Conservation (phyloP, 2,329 filamentous ascomycete genomes). For the Apiospora malaysiana region DNA sequence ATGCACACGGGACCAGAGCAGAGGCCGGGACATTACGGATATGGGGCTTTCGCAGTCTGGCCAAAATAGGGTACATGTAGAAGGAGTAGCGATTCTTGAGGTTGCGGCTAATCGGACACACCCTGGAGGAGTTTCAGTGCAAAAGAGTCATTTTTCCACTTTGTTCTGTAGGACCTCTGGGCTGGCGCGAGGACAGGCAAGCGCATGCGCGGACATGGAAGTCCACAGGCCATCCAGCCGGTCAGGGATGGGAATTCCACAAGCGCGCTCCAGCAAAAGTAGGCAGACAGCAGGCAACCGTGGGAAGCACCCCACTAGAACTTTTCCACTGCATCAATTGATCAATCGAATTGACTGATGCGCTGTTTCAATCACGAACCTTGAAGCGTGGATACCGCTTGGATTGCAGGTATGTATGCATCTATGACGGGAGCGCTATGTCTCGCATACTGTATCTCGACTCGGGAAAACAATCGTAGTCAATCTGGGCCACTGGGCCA, state of each 20-base stretch:
- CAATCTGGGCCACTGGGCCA: not conserved
- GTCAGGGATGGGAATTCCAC: not conserved
- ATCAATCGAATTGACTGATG: not conserved
- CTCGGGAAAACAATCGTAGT: not conserved
- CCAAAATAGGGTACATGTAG: too few species aligned
- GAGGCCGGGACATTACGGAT: not conserved
- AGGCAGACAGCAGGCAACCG: slow-evolving; percentile 1
- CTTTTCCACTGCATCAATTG: slow-evolving; percentile 1
- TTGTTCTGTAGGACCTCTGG: not conserved
- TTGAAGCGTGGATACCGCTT: not conserved
- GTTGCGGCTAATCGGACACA: not conserved
- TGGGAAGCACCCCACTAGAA: not conserved
- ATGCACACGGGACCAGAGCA: not conserved
- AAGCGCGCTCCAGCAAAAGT: slow-evolving; percentile 11
- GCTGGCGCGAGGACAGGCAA: not conserved
- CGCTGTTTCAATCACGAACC: not conserved
- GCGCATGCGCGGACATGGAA: not conserved
- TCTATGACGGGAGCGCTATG: not conserved
- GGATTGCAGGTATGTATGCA: not conserved
- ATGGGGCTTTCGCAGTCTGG: not conserved
- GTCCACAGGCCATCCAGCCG: not conserved
- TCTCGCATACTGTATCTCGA: slow-evolving; percentile 10
- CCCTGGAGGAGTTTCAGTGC: not conserved
- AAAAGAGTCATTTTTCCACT: slow-evolving; percentile 9
- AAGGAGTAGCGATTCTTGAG: not conserved